These are phyloP conservation scores for Quercus cerris DNA, from an alignment of 306 rosid genomes.

Conservation along the genomic window DNA sequence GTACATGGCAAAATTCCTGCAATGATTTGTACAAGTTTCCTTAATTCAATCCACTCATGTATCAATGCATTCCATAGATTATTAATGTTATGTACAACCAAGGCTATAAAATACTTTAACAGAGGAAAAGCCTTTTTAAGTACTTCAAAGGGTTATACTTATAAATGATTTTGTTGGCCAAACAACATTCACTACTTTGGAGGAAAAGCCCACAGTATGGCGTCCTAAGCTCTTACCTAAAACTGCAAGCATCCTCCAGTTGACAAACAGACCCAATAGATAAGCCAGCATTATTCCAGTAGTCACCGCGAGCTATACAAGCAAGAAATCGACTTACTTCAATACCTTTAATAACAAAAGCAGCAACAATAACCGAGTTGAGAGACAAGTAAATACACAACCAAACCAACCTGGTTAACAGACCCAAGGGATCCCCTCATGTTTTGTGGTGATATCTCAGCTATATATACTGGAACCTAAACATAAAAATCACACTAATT, in stretches of 20 bases:
- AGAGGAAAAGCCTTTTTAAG: too few relatives aligned
- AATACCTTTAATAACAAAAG: not conserved
- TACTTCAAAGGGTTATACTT: conserved; percentile 1
- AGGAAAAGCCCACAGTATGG: conserved; percentile 19
- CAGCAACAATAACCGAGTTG: not conserved
- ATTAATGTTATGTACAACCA: not conserved
- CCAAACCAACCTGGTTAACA: conserved; percentile 66
- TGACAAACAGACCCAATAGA: conserved; percentile 68
- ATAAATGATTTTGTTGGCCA: not conserved
- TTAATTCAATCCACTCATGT: not conserved
- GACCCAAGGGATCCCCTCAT: conserved; percentile 85
- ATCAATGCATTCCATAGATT: not conserved
- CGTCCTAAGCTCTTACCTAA: conserved; percentile 45
- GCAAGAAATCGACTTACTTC: not conserved
- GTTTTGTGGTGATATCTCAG: conserved; percentile 85
- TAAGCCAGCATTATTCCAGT: conserved; percentile 75
- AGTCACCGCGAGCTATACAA: conserved; percentile 68
- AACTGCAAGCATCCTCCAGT: conserved; percentile 83
- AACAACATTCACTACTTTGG: not conserved
- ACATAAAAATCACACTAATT: conserved; percentile 22
- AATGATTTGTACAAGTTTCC: not conserved
- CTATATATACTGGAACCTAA: conserved; percentile 89
- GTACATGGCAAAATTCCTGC: conserved; percentile 87
- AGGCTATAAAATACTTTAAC: not conserved
- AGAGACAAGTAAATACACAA: conserved; percentile 12